These are phyloP conservation scores for Pichia californica DNA, from an alignment of 805 yeast genomes.

Conservation along the genomic window DNA sequence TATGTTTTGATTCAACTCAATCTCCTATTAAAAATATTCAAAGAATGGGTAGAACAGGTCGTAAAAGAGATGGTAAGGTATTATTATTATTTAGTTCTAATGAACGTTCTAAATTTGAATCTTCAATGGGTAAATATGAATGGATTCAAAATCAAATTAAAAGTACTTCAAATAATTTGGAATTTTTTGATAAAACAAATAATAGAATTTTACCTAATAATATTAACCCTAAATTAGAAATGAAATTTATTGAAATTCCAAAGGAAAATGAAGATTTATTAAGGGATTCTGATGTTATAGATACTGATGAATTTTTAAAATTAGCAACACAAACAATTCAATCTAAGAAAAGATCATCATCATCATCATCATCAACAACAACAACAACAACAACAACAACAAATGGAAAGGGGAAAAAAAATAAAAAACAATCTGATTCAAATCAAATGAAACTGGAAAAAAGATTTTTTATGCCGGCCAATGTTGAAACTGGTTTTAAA, in stretches of 20 bases:
- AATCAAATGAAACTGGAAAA: conserved; percentile 26
- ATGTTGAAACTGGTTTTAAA: conserved; percentile 59
- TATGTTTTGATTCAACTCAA: conserved; percentile 88
- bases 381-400: too few species aligned
- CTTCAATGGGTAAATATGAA: conserved; percentile 79
- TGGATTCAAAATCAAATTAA: conserved; percentile 67
- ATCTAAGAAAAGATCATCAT: neutral
- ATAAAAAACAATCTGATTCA: conserved; percentile 5
- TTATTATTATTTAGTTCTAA: conserved; percentile 66
- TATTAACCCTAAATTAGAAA: conserved; percentile 49
- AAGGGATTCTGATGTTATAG: conserved; percentile 38
- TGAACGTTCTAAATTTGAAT: conserved; percentile 73
- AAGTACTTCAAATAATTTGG: conserved; percentile 6
- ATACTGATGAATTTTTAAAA: conserved; percentile 54
- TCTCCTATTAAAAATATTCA: conserved; percentile 93
- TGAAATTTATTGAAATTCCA: conserved; percentile 57
- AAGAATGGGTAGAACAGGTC: conserved; percentile 97
- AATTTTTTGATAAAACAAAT: conserved; percentile 29
- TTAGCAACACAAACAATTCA: conserved; percentile 62
- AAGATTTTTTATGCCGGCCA: conserved; percentile 67
- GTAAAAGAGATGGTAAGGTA: conserved; percentile 85
- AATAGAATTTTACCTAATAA: conserved; percentile 65
- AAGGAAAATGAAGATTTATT: conserved; percentile 55
- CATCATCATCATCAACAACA: too few species aligned
- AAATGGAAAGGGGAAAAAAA: conserved; percentile 3